Evolutionary conservation across 495 filamentous ascomycete genomes (phyloP).

Genomic region (Annulohypoxylon nitens): DNA sequence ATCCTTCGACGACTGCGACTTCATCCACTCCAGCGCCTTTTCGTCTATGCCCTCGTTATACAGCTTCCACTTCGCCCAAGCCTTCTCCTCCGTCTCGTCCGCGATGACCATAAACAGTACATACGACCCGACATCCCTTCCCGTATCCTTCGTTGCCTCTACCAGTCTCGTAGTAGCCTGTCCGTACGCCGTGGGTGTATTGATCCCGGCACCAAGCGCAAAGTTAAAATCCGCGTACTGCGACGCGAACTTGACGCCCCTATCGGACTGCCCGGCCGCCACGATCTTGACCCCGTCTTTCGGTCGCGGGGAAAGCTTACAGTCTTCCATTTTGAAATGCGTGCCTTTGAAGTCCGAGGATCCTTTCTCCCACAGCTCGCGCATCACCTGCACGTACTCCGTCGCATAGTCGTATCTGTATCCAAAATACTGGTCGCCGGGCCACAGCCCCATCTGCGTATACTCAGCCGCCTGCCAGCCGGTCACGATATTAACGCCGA

Average conservation of each 20-base stretch:
- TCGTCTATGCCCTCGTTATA: constrained; percentile 50
- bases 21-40: constrained; percentile 52
- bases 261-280: constrained; percentile 47
- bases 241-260: constrained; percentile 52
- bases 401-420: constrained; percentile 55
- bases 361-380: constrained; percentile 51
- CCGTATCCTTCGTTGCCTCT: constrained; percentile 42
- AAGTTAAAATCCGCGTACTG: constrained; percentile 53
- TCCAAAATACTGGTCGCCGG: constrained; percentile 53
- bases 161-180: constrained; percentile 43
- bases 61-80: constrained; percentile 50
- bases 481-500: constrained; percentile 53
- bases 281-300: constrained; percentile 46
- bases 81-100: constrained; percentile 51
- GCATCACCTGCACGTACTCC: constrained; percentile 54
- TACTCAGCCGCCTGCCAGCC: constrained; percentile 55
- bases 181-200: constrained; percentile 47
- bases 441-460: constrained; percentile 54
- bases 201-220: constrained; percentile 48
- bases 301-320: constrained; percentile 52
- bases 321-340: constrained; percentile 54
- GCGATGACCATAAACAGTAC: constrained; percentile 53
- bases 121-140: constrained; percentile 50
- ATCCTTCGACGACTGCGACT: constrained; percentile 48
- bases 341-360: constrained; percentile 53